Base-by-base conservation (phyloP, 345 rosid genomes). In the Eucalyptus brandiana region DNA sequence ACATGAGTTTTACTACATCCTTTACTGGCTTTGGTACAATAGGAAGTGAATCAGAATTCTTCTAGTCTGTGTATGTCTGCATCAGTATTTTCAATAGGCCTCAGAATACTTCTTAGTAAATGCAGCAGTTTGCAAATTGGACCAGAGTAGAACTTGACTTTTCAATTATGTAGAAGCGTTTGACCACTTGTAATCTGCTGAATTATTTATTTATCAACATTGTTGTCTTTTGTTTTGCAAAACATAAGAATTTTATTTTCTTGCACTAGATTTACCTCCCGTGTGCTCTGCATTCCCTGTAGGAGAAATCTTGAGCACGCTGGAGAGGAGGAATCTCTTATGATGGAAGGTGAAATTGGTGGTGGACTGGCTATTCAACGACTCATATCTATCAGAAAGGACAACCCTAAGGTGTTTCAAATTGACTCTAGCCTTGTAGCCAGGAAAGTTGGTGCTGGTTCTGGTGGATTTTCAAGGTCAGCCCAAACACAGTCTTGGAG, bases 401-500 rank as follows among this genome's bases (percentile, higher is more conserved):
- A 92, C 87, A 88, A 93, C 87, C 92, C 96, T 3, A 94, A 91
- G 72, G 86, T 94, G 92, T 89, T 96, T 87, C 94, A 54, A 23
- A 94, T 96, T 87, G 93, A 94, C 60, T 97, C 99, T 89, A 91
- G 92, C 91, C 92, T 97, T 91, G 86, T 94, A 91, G 98, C 97
- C 80, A 94, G 89, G 80, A 95, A 92, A 14, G 96, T 97, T 87
- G 99, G 97, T 91, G 97, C 99, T 91, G 98, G 99, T 67, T 97
- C 99, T 80, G 97, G 99, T 51, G 99, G 97, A 92, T 96, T 90
- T 93, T 96, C 99, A 92, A 97, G 99, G 99, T 96, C 80, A 91
- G 91, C 85, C 44, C 30, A 76, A 40, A 76, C 83, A 21, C 7
- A 21, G 47, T 76, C 47, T 21, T 40, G 47, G 47, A 76, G 85